Evolutionary conservation across 192 early-diverging fungal genomes (phyloP), one percentile per base, ranked within the genome.

Genomic region (Rhizoclosmatium sp.): DNA sequence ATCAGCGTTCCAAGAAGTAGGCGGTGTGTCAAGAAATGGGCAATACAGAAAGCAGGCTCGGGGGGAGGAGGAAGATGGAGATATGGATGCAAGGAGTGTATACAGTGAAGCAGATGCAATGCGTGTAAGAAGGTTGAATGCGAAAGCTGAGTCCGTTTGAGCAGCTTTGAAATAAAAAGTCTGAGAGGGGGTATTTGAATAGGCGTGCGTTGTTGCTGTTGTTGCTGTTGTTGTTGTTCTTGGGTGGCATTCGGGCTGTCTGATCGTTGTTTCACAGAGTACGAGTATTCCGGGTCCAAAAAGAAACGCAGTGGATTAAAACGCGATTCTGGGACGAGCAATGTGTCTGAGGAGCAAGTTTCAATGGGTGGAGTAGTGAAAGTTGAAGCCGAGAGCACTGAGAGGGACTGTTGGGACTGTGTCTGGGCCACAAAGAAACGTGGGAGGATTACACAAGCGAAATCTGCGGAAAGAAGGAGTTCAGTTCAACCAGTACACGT

Each of bases 91-190:
- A 49, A 45, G 40, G 16, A 19, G 72, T 64, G 72, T 19, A 75
- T 54, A n/a, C 19, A 10, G n/a, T 75, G 72, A 9, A 60, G 39
- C 4, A 75, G 72, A 46, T 46, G 45, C 12, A 62, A 39, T 7
- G 72, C 58, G 45, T 75, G 72, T 19, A 75, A 9, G 7, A 75
- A 59, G 19, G 72, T 62, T 7, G 14, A 21, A 44, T 75, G 72
- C 21, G 31, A 44, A 4, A 75, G 60, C 19, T 62, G 56, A 59
- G 72, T 75, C 41, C 72, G 72, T 46, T 59, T 41, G 12, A 64
- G 9, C 16, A 75, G 69, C 56, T 71, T 71, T 16, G 69, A 4
- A 40, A 71, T 71, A 41, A 71, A 71, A 12, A 54, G 46, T 47
- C 56, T 49, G 4, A 71, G 69, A n/a, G 69, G 69, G 9, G 69